Conservation (phyloP, 140 eudicot genomes). For the Senecio squalidus region DNA sequence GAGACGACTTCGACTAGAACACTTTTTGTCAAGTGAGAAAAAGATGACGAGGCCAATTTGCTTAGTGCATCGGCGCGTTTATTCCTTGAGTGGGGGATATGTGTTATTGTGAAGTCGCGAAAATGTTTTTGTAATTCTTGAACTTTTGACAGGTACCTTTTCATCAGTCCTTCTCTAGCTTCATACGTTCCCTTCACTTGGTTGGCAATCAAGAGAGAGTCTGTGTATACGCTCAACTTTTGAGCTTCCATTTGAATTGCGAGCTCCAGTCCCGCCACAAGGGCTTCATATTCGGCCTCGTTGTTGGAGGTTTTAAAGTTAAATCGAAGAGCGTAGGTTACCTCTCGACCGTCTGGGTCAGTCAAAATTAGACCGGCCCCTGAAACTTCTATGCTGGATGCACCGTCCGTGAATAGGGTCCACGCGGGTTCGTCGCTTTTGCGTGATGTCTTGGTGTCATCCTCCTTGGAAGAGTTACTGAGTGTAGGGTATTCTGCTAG, state of each 20-base stretch:
- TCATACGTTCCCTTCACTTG: background rate
- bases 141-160: background rate
- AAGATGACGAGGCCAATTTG: background rate
- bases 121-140: background rate
- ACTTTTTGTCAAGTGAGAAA: background rate
- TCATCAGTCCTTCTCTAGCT: background rate
- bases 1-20: background rate
- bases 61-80: background rate
- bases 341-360: background rate
- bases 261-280: background rate
- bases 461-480: background rate
- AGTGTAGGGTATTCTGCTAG: background rate
- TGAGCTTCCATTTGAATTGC: conserved; percentile 2
- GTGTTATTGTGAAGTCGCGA: background rate
- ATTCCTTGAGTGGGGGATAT: background rate
- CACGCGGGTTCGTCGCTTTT: background rate
- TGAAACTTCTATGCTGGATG: background rate
- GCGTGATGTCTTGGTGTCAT: background rate
- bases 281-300: background rate
- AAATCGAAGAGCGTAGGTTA: background rate
- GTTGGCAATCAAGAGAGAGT: background rate
- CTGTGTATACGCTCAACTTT: background rate
- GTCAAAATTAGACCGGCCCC: background rate
- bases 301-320: background rate
- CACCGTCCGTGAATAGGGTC: background rate